These are phyloP conservation scores for Candida chilensis DNA, from an alignment of 805 yeast genomes.

Conservation along the genomic window DNA sequence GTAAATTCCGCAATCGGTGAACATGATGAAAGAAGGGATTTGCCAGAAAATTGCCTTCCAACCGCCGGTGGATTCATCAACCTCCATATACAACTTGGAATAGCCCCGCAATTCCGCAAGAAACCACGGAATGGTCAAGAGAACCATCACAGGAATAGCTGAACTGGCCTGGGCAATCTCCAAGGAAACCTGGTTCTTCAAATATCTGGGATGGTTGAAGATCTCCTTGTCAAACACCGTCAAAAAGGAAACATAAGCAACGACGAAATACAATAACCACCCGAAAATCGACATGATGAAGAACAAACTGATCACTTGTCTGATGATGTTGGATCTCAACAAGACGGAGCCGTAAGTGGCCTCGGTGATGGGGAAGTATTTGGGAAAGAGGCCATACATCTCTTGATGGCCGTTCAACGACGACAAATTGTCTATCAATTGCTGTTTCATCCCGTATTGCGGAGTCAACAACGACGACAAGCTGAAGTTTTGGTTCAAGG, in stretches of 20 bases:
- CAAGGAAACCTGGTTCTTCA: conserved; percentile 84
- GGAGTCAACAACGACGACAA: too few relatives aligned
- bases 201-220: conserved; percentile 91
- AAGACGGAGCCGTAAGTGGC: conserved; percentile 61
- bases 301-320: conserved; percentile 65
- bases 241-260: conserved; percentile 69
- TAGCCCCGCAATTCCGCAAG: conserved; percentile 75
- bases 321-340: conserved; percentile 59
- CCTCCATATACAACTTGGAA: conserved; percentile 65
- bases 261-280: conserved; percentile 66
- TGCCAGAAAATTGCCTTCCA: conserved; percentile 58
- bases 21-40: conserved; percentile 73
- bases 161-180: conserved; percentile 74
- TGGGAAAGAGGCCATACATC: conserved; percentile 55
- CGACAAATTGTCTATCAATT: too few relatives aligned
- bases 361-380: conserved; percentile 44
- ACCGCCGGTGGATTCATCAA: conserved; percentile 58
- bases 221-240: conserved; percentile 81
- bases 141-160: conserved; percentile 86
- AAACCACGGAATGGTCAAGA: conserved; percentile 86
- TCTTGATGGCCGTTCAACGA: too few relatives aligned
- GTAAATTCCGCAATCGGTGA: conserved; percentile 91
- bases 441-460: too few relatives aligned
- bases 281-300: conserved; percentile 75
- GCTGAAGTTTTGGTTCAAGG: too few relatives aligned